These are phyloP conservation scores for Patellifolia procumbens DNA, from an alignment of 179 eudicot genomes.

Conservation along the genomic window DNA sequence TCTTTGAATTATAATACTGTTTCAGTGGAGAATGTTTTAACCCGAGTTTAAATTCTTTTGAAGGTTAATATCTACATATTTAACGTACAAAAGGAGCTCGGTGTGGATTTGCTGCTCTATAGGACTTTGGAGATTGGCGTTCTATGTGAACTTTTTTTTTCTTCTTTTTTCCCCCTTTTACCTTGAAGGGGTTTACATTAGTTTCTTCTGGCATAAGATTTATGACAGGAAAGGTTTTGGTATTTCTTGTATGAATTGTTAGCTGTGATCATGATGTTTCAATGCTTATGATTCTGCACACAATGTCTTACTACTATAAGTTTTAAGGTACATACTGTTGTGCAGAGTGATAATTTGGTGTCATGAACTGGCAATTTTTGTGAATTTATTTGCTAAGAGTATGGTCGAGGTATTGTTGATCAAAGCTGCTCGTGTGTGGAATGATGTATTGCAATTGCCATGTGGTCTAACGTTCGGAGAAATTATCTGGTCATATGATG, in stretches of 20 bases:
- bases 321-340: slow-evolving; percentile 15
- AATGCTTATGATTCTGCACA: slow-evolving; percentile 17
- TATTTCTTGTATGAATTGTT: slow-evolving; percentile 28
- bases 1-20: background rate
- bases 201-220: slow-evolving; percentile 30
- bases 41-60: slow-evolving; percentile 8
- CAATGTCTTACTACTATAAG: slow-evolving; percentile 11
- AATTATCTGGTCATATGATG: background rate
- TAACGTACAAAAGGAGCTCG: slow-evolving; percentile 34
- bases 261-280: slow-evolving; percentile 17
- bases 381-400: background rate
- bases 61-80: slow-evolving; percentile 28
- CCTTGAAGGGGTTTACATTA: slow-evolving; percentile 21
- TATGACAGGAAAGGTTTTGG: slow-evolving; percentile 30
- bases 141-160: slow-evolving; percentile 24
- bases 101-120: slow-evolving; percentile 35
- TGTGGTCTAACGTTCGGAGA: background rate
- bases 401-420: slow-evolving; percentile 1
- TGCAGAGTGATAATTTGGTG: slow-evolving; percentile 14
- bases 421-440: background rate
- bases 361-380: background rate
- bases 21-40: background rate
- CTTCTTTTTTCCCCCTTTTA: background rate
- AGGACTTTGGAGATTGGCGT: slow-evolving; percentile 22
- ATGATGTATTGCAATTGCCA: background rate